These are phyloP conservation scores for Fusarium sp. DNA, from an alignment of 2,329 filamentous ascomycete genomes.

Conservation along the genomic window DNA sequence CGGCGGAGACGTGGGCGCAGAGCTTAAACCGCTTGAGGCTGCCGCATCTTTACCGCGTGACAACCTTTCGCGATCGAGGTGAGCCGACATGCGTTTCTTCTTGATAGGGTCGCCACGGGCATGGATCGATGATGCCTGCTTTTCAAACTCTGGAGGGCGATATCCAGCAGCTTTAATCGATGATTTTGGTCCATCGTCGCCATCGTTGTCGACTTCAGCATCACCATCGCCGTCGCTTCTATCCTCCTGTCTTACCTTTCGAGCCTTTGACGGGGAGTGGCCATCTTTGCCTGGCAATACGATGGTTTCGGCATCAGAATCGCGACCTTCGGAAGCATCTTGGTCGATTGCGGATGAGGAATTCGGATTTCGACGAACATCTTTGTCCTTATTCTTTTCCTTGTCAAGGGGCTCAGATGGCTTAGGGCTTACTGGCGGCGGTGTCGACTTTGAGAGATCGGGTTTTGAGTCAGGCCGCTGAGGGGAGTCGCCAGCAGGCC, in stretches of 20 bases:
- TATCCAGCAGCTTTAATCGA: conserved; percentile 50
- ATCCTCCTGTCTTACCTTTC: conserved; percentile 75
- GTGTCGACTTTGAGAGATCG: conserved; percentile 41
- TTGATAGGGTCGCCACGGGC: conserved; percentile 56
- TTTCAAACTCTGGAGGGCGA: conserved; percentile 52
- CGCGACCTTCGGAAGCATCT: conserved; percentile 65
- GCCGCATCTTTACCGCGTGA: conserved; percentile 60
- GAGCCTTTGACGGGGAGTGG: conserved; percentile 71
- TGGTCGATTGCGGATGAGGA: conserved; percentile 45
- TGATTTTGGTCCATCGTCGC: conserved; percentile 55
- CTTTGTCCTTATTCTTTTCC: conserved; percentile 45
- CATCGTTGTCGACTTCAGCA: neutral
- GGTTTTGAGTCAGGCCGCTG: conserved; percentile 54
- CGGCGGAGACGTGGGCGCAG: conserved; percentile 68
- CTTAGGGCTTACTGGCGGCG: conserved; percentile 45
- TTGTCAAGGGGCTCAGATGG: conserved; percentile 36
- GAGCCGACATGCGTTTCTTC: conserved; percentile 62
- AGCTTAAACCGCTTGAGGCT: conserved; percentile 68
- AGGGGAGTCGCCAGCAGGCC: conserved; percentile 67
- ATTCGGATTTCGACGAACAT: conserved; percentile 52
- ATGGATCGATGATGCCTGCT: conserved; percentile 50
- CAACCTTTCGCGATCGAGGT: conserved; percentile 57
- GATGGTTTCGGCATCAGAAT: conserved; percentile 80
- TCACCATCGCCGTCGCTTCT: conserved; percentile 66
- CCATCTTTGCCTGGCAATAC: conserved; percentile 75